Evolutionary conservation across 2,329 filamentous ascomycete genomes (phyloP).

Genomic region (Colletotrichum viniferum): DNA sequence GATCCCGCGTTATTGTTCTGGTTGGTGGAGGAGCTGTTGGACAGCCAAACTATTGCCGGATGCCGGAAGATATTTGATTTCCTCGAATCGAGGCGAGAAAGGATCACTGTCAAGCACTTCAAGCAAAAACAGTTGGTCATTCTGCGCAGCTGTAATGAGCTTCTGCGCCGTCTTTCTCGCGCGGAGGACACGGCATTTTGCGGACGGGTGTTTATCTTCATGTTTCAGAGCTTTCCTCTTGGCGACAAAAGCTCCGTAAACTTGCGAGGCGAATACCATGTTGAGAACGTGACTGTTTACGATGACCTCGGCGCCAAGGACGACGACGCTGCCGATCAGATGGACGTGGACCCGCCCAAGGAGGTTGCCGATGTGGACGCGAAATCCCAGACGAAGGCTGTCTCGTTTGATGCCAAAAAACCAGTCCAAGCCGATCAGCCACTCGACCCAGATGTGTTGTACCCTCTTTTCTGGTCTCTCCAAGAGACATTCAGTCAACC

Average conservation of each 20-base stretch:
- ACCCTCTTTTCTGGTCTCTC: slow-evolving; percentile 92
- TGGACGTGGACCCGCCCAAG: slow-evolving; percentile 68
- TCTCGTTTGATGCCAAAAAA: slow-evolving; percentile 49
- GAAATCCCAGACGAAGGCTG: slow-evolving; percentile 43
- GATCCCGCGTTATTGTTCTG: slow-evolving; percentile 86
- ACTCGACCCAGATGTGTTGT: slow-evolving; percentile 74
- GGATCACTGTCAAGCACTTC: slow-evolving; percentile 81
- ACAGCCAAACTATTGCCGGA: slow-evolving; percentile 92
- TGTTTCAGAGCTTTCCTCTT: slow-evolving; percentile 96
- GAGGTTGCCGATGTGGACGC: slow-evolving; percentile 36
- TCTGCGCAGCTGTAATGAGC: slow-evolving; percentile 91
- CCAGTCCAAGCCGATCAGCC: slow-evolving; percentile 47
- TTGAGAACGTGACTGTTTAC: slow-evolving; percentile 90
- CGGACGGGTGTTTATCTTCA: slow-evolving; percentile 95
- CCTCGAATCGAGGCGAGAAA: slow-evolving; percentile 88
- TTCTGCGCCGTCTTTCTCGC: slow-evolving; percentile 90
- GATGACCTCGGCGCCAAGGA: slow-evolving; percentile 57
- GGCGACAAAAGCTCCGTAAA: slow-evolving; percentile 98
- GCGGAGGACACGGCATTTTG: slow-evolving; percentile 98
- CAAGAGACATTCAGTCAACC: slow-evolving; percentile 93
- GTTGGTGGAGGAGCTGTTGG: slow-evolving; percentile 92
- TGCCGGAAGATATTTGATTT: slow-evolving; percentile 94
- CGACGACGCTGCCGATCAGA: slow-evolving; percentile 50
- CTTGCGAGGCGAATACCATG: slow-evolving; percentile 91
- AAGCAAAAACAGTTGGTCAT: slow-evolving; percentile 87